phyloP scores from a whole-genome alignment of 2,329 filamentous ascomycete genomes.

The Alternaria alternata region DNA sequence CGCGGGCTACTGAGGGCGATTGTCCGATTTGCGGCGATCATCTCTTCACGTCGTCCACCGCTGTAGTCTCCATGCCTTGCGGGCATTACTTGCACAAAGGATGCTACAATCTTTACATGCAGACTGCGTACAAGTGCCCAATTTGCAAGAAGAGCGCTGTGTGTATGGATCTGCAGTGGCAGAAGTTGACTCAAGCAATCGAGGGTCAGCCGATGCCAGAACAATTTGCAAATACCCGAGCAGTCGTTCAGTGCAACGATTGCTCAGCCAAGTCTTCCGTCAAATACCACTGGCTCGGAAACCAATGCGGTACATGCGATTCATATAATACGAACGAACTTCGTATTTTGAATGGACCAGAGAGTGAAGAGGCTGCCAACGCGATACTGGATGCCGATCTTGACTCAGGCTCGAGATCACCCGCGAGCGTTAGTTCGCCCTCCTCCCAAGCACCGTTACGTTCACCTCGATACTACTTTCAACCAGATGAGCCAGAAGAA shows the following conservation, averaged over 20 bases:
- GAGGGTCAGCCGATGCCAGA: conserved; percentile 88
- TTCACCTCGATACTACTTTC: conserved; percentile 49
- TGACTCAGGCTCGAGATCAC: conserved; percentile 37
- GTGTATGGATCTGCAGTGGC: conserved; percentile 96
- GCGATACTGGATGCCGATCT: conserved; percentile 41
- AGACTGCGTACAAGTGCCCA: conserved; percentile 91
- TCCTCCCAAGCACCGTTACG: conserved; percentile 41
- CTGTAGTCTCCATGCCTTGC: conserved; percentile 93
- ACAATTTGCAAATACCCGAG: conserved; percentile 80
- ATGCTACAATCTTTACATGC: conserved; percentile 89
- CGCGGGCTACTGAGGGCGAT: conserved; percentile 79
- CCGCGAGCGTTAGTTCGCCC: conserved; percentile 44
- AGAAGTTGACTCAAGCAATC: conserved; percentile 88
- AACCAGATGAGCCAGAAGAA: conserved; percentile 48
- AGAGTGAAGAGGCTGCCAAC: conserved; percentile 47
- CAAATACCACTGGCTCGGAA: conserved; percentile 90
- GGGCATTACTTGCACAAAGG: conserved; percentile 93
- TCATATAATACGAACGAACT: conserved; percentile 62
- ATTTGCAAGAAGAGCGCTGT: conserved; percentile 96
- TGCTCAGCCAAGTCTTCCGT: conserved; percentile 88
- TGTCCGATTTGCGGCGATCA: conserved; percentile 98
- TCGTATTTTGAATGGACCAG: conserved; percentile 52
- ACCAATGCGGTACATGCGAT: conserved; percentile 77
- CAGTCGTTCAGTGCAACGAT: conserved; percentile 91
- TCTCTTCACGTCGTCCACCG: conserved; percentile 88